Evolutionary conservation across 345 rosid genomes (phyloP), one percentile per base, ranked within the genome.

Genomic region (Eucalyptus lansdowneana): DNA sequence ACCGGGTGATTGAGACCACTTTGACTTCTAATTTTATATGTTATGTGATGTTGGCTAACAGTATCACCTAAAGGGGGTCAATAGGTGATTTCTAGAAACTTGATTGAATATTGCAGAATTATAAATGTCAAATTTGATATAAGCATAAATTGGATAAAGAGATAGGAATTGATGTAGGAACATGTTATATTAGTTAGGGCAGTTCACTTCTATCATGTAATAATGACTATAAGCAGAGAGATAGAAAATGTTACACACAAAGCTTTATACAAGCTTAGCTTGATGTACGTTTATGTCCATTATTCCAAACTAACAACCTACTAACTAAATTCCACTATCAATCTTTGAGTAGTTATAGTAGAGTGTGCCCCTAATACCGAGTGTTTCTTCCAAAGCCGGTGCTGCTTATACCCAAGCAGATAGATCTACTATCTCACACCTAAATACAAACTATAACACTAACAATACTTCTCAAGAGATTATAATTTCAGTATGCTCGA

Each of bases 371-470:
- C 27, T 56, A 0, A 10, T 56, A 56, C 0, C 29, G 4, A 56
- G 12, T 56, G 29, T 56, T 56, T 4, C 0, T 56, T 56, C 29
- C 62, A 24, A 24, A 56, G 62, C 3, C 1, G 6, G 6, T 24
- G 29, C 1, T 56, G 29, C 62, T 24, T 56, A 56, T 56, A 56
- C 13, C 29, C 1, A 24, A 0, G 29, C 0, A 56, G 6, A 56
- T 56, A 0, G 27, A 56, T 56, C 0, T 56, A 22, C 3, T 56
- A 56, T 56, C 29, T 56, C 62, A 22, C 3, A 56, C 14, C 62
- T 10, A 56, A 56, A 25, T 56, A 56, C 62, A 56, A 56, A 56
- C 29, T 56, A 56, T 56, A 56, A 56, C 0, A 56, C 14, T 56
- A 24, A 56, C 14, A 10, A 56, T 53, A 53, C 27, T 56, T 56